Base-by-base conservation (phyloP, 2,329 filamentous ascomycete species). In the Monosporascus cannonballus region DNA sequence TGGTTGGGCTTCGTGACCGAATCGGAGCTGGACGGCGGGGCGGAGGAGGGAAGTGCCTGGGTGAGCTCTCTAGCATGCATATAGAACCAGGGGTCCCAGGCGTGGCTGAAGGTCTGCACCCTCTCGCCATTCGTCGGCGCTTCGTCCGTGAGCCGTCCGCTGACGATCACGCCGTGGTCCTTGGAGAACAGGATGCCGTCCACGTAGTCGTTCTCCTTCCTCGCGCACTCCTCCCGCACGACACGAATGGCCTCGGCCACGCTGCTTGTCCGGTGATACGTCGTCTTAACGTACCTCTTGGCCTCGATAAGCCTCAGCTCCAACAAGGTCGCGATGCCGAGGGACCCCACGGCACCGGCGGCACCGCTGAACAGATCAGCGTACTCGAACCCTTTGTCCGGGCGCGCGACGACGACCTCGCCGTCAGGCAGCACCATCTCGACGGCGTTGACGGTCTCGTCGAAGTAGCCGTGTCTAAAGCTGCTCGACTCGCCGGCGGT, bases 51-150 rank as follows among this genome's bases (percentile, higher is more conserved):
- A 5, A 65, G 56, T 34, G 50, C 52, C 59, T 59, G 61, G 15
- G 72, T 78, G 54, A 66, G 66, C 39, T 79, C 72, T 61, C 79
- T 71, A 18, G 81, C 87, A 64, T 90, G 87, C 54, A 91, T 74
- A 65, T 90, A 91, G 68, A 84, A 90, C 88, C 88, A 91, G 2
- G 86, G 85, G 63, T 92, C 87, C 59, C 74, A 73, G 4, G 84
- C 75, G 30, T 77, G 71, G 62, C 73, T 79, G 47, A 83, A 69
- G 2, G 66, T 68, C 53, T 58, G 62, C 14, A 63, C 51, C 54
- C 48, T 60, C 25, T 57, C 59, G 17, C 59, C 64, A 2, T 62
- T 50, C 5, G 56, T 57, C 3, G 75, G 76, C 24, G 73, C 69
- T 6, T 78, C 73, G 59, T 89, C 75, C 1, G 79, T 82, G 62